Evolutionary conservation across 345 rosid species (phyloP).

Genomic region (Dipteronia sinensis): DNA sequence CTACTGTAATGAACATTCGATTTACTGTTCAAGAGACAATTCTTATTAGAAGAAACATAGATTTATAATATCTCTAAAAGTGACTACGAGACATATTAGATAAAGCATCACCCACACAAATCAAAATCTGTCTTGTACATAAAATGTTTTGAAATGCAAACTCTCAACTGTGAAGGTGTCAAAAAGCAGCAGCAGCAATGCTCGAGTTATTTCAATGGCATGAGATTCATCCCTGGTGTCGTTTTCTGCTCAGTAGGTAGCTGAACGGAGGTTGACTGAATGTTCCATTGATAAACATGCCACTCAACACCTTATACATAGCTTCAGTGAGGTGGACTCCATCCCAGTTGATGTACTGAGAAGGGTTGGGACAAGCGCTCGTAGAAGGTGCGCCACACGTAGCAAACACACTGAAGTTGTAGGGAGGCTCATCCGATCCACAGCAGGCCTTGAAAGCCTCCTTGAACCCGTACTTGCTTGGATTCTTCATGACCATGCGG

Average conservation of each 20-base stretch:
- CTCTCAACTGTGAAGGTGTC: background rate
- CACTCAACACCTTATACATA: constrained; percentile 65
- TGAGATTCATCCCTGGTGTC: constrained; percentile 14
- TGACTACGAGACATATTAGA: no score
- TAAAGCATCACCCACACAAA: no score
- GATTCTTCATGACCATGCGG: constrained; percentile 49
- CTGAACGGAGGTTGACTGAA: constrained; percentile 68
- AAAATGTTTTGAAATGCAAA: background rate
- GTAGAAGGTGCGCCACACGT: constrained; percentile 62
- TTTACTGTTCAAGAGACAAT: no score
- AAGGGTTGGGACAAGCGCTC: constrained; percentile 52
- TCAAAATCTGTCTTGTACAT: background rate
- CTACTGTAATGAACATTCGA: no score
- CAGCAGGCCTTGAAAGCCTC: constrained; percentile 84
- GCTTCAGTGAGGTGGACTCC: constrained; percentile 96
- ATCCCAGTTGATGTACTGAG: constrained; percentile 83
- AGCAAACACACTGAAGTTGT: constrained; percentile 57
- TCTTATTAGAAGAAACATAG: no score
- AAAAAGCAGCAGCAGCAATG: background rate
- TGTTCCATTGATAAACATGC: constrained; percentile 61
- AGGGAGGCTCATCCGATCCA: constrained; percentile 66
- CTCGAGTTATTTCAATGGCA: background rate
- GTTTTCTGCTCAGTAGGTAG: constrained; percentile 49
- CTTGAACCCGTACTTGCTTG: constrained; percentile 56
- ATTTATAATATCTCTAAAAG: no score